Conservation (phyloP, 2,329 filamentous ascomycete genomes). For the Falciphora oryzae region DNA sequence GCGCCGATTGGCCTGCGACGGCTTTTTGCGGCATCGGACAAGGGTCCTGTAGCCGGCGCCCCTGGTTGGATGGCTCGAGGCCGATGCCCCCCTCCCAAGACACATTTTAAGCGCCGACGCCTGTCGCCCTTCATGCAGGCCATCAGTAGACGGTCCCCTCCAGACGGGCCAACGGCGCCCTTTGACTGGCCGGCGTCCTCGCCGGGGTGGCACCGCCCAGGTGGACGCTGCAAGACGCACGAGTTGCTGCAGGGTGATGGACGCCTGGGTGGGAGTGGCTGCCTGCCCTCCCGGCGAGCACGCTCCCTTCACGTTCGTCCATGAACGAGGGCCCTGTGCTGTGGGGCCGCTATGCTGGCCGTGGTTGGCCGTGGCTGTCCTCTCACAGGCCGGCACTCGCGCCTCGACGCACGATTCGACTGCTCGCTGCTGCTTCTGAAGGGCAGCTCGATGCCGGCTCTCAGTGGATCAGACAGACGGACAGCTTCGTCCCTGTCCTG, state of each 20-base stretch:
- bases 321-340: background rate
- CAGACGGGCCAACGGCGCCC: conserved; percentile 21
- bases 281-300: background rate
- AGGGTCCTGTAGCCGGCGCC: background rate
- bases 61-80: background rate
- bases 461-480: too few relatives aligned
- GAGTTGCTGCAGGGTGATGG: background rate
- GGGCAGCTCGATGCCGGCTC: too few relatives aligned
- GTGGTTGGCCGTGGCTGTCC: too few relatives aligned
- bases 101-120: conserved; percentile 51
- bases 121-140: conserved; percentile 44
- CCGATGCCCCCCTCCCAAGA: conserved; percentile 9
- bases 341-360: background rate
- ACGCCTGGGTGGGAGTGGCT: background rate
- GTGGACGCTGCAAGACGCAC: background rate
- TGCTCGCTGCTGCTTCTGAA: background rate
- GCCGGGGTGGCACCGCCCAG: background rate
- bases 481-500: too few relatives aligned
- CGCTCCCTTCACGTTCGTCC: background rate
- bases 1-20: background rate
- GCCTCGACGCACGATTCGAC: background rate
- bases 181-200: conserved; percentile 25
- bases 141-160: conserved; percentile 23
- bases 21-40: background rate
- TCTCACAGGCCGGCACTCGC: background rate